These are phyloP conservation scores for Fusarium nisikadoi DNA, from an alignment of 2,329 filamentous ascomycete genomes.

Conservation along the genomic window DNA sequence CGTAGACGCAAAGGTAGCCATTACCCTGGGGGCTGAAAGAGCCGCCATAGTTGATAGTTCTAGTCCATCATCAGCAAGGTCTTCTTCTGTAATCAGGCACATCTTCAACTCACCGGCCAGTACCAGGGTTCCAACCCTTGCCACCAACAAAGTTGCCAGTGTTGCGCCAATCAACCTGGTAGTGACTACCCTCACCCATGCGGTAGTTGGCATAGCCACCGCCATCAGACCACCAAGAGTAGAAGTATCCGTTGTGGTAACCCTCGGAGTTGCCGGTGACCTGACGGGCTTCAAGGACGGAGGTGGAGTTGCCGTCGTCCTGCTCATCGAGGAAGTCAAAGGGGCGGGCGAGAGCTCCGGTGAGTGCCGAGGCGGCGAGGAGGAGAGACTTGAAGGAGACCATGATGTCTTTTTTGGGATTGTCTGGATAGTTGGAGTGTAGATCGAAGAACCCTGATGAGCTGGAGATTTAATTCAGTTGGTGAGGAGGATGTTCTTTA, in stretches of 20 bases:
- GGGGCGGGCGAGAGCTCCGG: slow-evolving; percentile 14
- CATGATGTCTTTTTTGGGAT: background rate
- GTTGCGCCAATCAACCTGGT: slow-evolving; percentile 14
- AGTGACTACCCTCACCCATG: slow-evolving; percentile 8
- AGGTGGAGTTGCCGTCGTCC: slow-evolving; percentile 12
- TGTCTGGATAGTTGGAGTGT: background rate
- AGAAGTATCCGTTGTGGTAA: slow-evolving; percentile 16
- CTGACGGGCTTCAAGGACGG: slow-evolving; percentile 1
- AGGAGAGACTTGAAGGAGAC: slow-evolving; percentile 13
- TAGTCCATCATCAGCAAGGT: background rate
- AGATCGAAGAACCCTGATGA: background rate
- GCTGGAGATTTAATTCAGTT: background rate
- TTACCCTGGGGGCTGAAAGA: slow-evolving; percentile 16
- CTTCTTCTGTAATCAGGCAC: accelerated
- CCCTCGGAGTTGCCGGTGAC: slow-evolving; percentile 18
- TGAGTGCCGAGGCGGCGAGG: slow-evolving; percentile 9
- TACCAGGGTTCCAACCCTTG: slow-evolving; percentile 22
- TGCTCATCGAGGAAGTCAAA: slow-evolving; percentile 21
- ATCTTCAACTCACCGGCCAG: background rate
- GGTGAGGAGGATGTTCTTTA: background rate
- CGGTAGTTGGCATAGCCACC: slow-evolving; percentile 10
- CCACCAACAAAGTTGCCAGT: slow-evolving; percentile 24
- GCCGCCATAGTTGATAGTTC: slow-evolving; percentile 20
- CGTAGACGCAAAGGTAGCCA: slow-evolving; percentile 12
- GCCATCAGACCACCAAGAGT: slow-evolving; percentile 24